Percentiles rank a stretch among this genome's conserved stretches.
Evolutionary conservation across 768 basidiomycete genomes (phyloP).

Genomic region (Lactarius vividus): DNA sequence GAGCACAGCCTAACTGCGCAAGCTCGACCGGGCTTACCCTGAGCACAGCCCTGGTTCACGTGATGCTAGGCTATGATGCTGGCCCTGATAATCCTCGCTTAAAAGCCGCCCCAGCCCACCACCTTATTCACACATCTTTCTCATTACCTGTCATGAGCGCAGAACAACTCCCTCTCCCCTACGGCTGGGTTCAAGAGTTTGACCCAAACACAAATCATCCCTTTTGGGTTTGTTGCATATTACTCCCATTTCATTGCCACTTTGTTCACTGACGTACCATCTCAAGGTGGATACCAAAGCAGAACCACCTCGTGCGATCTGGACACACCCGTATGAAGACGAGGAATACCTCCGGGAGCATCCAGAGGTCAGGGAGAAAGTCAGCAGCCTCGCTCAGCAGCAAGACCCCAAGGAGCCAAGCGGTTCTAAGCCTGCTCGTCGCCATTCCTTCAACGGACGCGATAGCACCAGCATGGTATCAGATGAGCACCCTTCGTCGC

Average conservation of each 20-base stretch:
- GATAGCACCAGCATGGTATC: conserved; percentile 30
- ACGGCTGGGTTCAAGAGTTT: conserved; percentile 54
- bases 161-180: conserved; percentile 44
- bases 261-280: neutral
- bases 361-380: conserved; percentile 45
- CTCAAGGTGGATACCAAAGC: conserved; percentile 63
- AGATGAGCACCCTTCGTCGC: neutral
- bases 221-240: conserved; percentile 46
- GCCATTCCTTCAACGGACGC: conserved; percentile 24
- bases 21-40: neutral
- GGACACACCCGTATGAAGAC: conserved; percentile 73
- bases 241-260: neutral
- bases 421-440: conserved; percentile 17
- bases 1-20: neutral
- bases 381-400: conserved; percentile 25
- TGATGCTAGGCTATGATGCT: neutral
- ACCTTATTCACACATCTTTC: neutral
- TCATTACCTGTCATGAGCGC: conserved; percentile 26
- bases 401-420: neutral
- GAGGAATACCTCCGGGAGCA: conserved; percentile 57
- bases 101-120: neutral
- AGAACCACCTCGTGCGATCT: conserved; percentile 62
- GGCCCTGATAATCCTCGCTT: neutral
- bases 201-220: conserved; percentile 43
- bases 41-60: neutral